phyloP scores from a whole-genome alignment of 768 basidiomycete species.

The Suillus bovinus region DNA sequence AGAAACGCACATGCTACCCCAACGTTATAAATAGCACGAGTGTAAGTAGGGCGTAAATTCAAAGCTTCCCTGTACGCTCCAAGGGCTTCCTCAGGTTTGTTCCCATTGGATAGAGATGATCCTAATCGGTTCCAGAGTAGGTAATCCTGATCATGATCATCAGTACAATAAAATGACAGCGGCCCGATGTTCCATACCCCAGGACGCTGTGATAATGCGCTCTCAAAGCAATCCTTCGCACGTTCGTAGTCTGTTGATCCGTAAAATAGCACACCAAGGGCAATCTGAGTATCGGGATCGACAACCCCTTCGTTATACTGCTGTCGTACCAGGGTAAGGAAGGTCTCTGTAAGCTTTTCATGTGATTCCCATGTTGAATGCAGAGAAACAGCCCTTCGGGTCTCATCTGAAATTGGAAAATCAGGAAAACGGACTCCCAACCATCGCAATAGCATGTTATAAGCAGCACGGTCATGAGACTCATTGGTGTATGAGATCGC shows the following conservation, averaged over 20 bases:
- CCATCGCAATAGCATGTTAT: constrained; percentile 86
- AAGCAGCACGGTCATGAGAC: constrained; percentile 82
- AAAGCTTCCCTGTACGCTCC: constrained; percentile 90
- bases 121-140: constrained; percentile 95
- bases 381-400: constrained; percentile 50
- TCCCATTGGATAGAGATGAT: constrained; percentile 92
- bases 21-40: constrained; percentile 96
- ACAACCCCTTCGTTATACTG: constrained; percentile 72
- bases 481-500: constrained; percentile 98
- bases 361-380: constrained; percentile 83
- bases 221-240: constrained; percentile 93
- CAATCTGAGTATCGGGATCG: constrained; percentile 92
- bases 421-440: constrained; percentile 65
- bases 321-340: constrained; percentile 76
- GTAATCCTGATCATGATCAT: constrained; percentile 62
- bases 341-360: constrained; percentile 76
- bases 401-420: constrained; percentile 54
- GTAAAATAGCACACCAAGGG: constrained; percentile 91
- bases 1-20: constrained; percentile 89
- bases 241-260: constrained; percentile 82
- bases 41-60: constrained; percentile 90
- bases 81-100: constrained; percentile 90
- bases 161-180: neutral
- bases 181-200: constrained; percentile 43
- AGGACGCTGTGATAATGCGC: constrained; percentile 78